phyloP scores from a whole-genome alignment of 2,329 filamentous ascomycete genomes.

The Colletotrichum tabaci region DNA sequence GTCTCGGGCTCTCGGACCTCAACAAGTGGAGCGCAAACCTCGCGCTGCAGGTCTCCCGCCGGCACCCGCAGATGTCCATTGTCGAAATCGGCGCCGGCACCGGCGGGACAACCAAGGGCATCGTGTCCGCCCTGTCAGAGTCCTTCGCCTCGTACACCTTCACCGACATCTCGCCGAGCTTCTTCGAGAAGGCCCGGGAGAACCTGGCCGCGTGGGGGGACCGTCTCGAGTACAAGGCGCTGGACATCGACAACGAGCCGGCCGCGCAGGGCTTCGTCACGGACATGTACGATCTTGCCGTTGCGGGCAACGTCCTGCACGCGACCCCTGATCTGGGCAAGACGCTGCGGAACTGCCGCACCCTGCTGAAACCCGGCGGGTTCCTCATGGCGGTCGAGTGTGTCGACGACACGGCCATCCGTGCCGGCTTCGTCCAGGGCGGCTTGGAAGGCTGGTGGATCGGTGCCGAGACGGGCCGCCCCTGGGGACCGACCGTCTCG shows the following conservation, averaged over 20 bases:
- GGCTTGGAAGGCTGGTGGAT: conserved; percentile 50
- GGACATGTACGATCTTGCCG: conserved; percentile 48
- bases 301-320: conserved; percentile 50
- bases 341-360: conserved; percentile 45
- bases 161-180: conserved; percentile 45
- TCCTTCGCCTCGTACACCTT: conserved; percentile 43
- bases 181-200: conserved; percentile 46
- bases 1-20: too few relatives aligned
- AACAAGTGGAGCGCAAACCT: too few relatives aligned
- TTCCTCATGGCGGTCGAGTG: conserved; percentile 43
- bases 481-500: not conserved
- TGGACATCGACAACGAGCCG: conserved; percentile 51
- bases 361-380: conserved; percentile 52
- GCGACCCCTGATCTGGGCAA: conserved; percentile 45
- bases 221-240: conserved; percentile 42
- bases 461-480: conserved; percentile 44
- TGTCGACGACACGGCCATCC: not conserved
- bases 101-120: conserved; percentile 48
- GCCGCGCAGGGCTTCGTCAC: conserved; percentile 48
- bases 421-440: conserved; percentile 44
- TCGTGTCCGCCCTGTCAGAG: conserved; percentile 33
- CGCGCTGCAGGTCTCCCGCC: too few relatives aligned
- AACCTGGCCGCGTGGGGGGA: conserved; percentile 42
- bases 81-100: conserved; percentile 56
- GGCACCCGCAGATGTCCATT: too few relatives aligned